Conservation (phyloP, 345 rosid species). For the Carallia brachiata region DNA sequence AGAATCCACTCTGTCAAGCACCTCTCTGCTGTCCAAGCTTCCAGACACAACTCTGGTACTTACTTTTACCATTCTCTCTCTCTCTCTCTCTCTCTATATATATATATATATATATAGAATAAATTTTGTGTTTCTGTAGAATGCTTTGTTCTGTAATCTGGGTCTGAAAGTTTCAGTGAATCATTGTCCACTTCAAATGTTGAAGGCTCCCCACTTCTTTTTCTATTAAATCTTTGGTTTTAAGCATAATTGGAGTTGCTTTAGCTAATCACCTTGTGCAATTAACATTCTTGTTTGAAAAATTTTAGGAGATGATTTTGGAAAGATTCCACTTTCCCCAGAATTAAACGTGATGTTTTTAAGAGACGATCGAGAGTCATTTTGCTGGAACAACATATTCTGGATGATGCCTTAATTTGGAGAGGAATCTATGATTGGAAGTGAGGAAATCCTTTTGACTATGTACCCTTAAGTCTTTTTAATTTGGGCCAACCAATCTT, state of each 20-base stretch:
- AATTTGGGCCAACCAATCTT: neutral
- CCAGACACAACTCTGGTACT: slow-evolving; percentile 32
- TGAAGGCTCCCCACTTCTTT: neutral
- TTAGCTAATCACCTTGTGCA: neutral
- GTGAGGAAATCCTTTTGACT: neutral
- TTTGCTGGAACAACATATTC: neutral
- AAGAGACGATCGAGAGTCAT: neutral
- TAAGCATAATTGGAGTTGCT: neutral
- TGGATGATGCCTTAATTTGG: neutral
- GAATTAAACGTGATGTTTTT: neutral
- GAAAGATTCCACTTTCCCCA: neutral
- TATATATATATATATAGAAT: too few relatives aligned
- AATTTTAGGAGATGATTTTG: slow-evolving; percentile 7
- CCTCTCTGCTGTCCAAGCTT: slow-evolving; percentile 31
- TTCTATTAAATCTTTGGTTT: neutral
- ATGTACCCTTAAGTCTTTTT: neutral
- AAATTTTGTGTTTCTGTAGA: too few relatives aligned
- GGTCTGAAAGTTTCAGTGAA: neutral
- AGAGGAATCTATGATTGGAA: neutral
- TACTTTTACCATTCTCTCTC: slow-evolving; percentile 1
- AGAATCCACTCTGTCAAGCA: slow-evolving; percentile 40
- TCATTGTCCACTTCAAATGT: neutral
- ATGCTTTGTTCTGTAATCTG: neutral
- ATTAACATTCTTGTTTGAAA: neutral
- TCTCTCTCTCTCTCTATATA: too few relatives aligned